A percentile compares a stretch with the other conserved stretches of the same genome.
Conservation (phyloP, 2,329 filamentous ascomycete genomes). For the Chaetomium globosum region DNA sequence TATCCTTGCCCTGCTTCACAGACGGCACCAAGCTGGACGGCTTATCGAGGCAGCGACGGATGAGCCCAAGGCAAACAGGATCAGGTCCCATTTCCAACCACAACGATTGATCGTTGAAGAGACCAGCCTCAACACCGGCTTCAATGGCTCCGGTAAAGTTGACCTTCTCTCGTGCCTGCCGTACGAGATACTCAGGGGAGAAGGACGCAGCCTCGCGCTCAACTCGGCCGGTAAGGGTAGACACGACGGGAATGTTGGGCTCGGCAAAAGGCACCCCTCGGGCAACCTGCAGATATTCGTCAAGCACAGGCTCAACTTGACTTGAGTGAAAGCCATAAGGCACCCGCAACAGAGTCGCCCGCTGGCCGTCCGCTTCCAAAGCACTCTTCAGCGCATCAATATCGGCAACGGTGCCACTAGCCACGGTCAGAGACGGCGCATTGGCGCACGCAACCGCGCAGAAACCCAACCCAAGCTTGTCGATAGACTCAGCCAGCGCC, state of each 20-base stretch:
- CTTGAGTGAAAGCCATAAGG: conserved; percentile 9
- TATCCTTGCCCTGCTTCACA: conserved; percentile 1
- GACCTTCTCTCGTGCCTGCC: neutral
- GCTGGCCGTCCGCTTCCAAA: neutral
- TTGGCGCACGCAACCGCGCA: conserved; percentile 5
- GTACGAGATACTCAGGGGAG: neutral
- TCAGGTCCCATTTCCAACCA: conserved; percentile 9
- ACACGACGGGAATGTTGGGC: conserved; percentile 4
- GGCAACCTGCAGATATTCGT: neutral
- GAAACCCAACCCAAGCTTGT: neutral
- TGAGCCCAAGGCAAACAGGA: conserved; percentile 4
- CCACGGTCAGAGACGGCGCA: conserved; percentile 2
- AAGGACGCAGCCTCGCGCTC: neutral
- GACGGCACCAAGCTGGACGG: neutral
- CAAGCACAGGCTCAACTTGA: conserved; percentile 3
- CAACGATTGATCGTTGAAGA: neutral
- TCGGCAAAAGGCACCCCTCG: neutral
- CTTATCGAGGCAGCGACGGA: conserved; percentile 4
- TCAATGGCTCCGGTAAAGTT: conserved; percentile 1
- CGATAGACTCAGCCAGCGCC: neutral
- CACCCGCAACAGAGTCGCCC: neutral
- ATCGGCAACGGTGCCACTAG: neutral
- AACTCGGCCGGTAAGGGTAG: neutral
- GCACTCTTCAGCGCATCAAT: neutral
- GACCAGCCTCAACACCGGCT: neutral